Evolutionary conservation across 148 eudicot species (phyloP), one percentile per base, ranked within the genome.

Genomic region (Persicaria maculosa): DNA sequence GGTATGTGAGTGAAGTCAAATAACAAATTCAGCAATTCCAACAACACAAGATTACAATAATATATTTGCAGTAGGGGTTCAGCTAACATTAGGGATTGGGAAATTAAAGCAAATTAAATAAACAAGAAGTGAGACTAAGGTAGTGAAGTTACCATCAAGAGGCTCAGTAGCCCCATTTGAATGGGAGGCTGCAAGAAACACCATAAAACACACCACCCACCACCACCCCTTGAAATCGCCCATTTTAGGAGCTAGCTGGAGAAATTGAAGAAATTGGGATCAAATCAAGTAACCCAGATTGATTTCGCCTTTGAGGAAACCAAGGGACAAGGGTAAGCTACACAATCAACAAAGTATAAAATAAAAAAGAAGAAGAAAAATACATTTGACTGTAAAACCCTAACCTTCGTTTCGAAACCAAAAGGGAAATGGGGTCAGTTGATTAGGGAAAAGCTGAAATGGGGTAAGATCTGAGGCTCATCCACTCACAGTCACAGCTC

Each of bases 101-200:
- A 10, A 64, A 64, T 31, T 11, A 31, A 40, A 5, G 17, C 44
- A 64, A 64, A 31, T 62, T 20, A 22, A 55, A 59, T n/a, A 22
- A 54, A 59, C 44, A 44, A 52, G 19, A 77, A 70, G 58, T 22
- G 48, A 44, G 64, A 67, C 48, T 19, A 16, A 7, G 46, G 45
- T 57, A 16, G 43, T 50, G 53, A n/a, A 54, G 58, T 79, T 88
- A 92, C 97, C 93, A 80, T 92, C 97, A 74, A 81, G 80, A 14
- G 95, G 93, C 71, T 88, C 87, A 0, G 97, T 92, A n/a, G 54
- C 44, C 45, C 86, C 95, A 47, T 74, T 20, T 47, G 84, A 82
- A 54, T 61, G 44, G 6, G 85, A 81, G 75, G 76, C 67, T 9
- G 50, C 77, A 53, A 83, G 64, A 68, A 81, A 40, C 67, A 80